phyloP scores from a whole-genome alignment of 768 basidiomycete species.

The Neoboletus subvelutipes region DNA sequence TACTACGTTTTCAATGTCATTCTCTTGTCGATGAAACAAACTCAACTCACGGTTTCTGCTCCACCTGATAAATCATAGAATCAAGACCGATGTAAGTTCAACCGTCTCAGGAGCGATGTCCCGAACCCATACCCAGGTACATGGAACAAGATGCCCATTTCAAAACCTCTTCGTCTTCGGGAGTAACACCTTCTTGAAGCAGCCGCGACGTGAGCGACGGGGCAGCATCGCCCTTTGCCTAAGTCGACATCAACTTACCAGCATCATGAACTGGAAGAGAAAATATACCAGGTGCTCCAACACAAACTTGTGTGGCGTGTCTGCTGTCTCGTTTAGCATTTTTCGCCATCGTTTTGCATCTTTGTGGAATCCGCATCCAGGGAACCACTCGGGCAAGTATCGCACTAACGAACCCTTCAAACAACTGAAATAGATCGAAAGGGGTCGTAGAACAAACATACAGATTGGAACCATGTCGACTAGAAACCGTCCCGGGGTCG shows the following conservation, averaged over 20 bases:
- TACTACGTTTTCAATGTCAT: slow-evolving; percentile 4
- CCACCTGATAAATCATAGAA: not conserved
- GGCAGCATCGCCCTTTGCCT: slow-evolving; percentile 10
- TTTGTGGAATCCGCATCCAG: slow-evolving; percentile 19
- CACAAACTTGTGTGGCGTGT: slow-evolving; percentile 6
- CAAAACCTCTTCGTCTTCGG: slow-evolving; percentile 11
- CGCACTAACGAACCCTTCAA: slow-evolving; percentile 2
- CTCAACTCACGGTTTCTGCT: slow-evolving; percentile 5
- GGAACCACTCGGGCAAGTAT: slow-evolving; percentile 24
- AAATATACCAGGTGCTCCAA: slow-evolving; percentile 16
- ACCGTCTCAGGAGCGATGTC: not conserved
- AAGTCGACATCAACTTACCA: not conserved
- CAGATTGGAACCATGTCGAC: slow-evolving; percentile 11
- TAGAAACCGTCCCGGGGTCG: slow-evolving; percentile 8
- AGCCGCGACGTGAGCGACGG: slow-evolving; percentile 15
- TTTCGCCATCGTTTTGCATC: slow-evolving; percentile 5
- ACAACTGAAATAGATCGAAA: no score
- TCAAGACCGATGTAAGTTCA: not conserved
- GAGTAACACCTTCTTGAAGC: slow-evolving; percentile 8
- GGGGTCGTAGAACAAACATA: slow-evolving; percentile 1
- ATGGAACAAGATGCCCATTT: slow-evolving; percentile 18
- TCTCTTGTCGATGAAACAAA: slow-evolving; percentile 16
- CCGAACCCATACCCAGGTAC: slow-evolving; percentile 13
- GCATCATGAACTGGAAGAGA: not conserved
- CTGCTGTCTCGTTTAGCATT: slow-evolving; percentile 1